A percentile compares a stretch with the other conserved stretches of the same genome.
Evolutionary conservation across 1,139 yeast genomes (phyloP).

Genomic region (Lodderomyces parapsilosis): DNA sequence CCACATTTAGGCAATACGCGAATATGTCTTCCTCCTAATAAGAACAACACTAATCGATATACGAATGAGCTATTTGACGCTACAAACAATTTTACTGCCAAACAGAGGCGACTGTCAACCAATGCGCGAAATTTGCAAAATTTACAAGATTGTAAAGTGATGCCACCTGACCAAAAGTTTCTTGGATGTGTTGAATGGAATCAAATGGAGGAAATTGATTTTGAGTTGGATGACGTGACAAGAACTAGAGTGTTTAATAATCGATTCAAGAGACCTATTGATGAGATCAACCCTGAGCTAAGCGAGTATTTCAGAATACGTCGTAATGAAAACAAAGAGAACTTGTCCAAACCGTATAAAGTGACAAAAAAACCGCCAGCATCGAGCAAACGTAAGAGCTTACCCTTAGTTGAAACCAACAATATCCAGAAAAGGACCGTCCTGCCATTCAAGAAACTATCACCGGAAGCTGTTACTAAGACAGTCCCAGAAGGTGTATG

Average conservation of each 20-base stretch:
- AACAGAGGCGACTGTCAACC: not conserved
- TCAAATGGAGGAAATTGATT: constrained; percentile 26
- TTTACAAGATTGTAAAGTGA: constrained; percentile 28
- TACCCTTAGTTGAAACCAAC: constrained; percentile 22
- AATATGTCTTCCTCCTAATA: constrained; percentile 15
- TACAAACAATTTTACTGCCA: constrained; percentile 25
- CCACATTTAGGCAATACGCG: constrained; percentile 2
- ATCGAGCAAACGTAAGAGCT: constrained; percentile 17
- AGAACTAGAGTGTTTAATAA: constrained; percentile 46
- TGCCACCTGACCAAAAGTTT: constrained; percentile 6
- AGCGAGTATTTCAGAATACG: constrained; percentile 22
- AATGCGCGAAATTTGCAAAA: not conserved
- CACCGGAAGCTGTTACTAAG: not conserved
- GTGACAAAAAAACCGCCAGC: constrained; percentile 12
- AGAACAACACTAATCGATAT: constrained; percentile 15
- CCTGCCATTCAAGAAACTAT: constrained; percentile 9
- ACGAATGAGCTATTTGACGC: constrained; percentile 41
- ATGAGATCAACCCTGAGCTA: constrained; percentile 19
- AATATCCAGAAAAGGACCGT: constrained; percentile 1
- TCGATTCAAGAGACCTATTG: constrained; percentile 23
- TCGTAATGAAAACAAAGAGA: constrained; percentile 35
- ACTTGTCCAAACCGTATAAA: constrained; percentile 14
- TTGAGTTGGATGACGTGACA: constrained; percentile 46
- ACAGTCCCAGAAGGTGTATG: constrained; percentile 29
- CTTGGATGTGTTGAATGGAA: constrained; percentile 11